phyloP scores from a whole-genome alignment of 2,329 filamentous ascomycete species.

The Cladosporium sp. region DNA sequence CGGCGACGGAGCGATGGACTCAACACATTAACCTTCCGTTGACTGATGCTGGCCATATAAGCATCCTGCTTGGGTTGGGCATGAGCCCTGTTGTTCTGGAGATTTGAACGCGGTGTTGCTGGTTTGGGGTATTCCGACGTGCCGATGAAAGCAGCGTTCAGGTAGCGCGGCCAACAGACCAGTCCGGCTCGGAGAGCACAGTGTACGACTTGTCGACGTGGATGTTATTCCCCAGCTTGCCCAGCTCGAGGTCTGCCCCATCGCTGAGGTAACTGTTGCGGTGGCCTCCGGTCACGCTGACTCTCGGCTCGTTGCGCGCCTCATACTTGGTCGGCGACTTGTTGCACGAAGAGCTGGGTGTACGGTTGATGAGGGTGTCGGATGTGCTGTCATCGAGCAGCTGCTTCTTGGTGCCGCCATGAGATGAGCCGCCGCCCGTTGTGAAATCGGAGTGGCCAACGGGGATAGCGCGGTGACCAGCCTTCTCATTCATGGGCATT shows the following conservation, averaged over 20 bases:
- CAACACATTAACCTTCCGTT: no score
- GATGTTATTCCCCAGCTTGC: slow-evolving; percentile 18
- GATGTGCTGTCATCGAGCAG: slow-evolving; percentile 16
- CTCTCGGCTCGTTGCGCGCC: slow-evolving; percentile 6
- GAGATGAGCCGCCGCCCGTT: slow-evolving; percentile 9
- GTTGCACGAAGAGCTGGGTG: slow-evolving; percentile 12
- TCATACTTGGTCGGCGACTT: slow-evolving; percentile 14
- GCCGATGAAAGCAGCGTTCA: not conserved
- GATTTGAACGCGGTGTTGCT: no score
- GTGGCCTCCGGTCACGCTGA: slow-evolving; percentile 12
- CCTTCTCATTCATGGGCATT: slow-evolving; percentile 15
- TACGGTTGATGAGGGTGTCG: slow-evolving; percentile 19
- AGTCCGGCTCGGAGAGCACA: slow-evolving; percentile 11
- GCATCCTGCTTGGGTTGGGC: no score
- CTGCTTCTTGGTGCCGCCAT: slow-evolving; percentile 17
- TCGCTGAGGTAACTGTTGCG: slow-evolving; percentile 8
- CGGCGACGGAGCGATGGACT: no score
- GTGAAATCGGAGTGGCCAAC: slow-evolving; percentile 13
- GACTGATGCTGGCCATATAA: no score
- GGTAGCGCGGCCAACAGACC: slow-evolving; percentile 2
- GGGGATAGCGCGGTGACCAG: slow-evolving; percentile 19
- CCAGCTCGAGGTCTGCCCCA: slow-evolving; percentile 21
- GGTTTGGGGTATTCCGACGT: no score
- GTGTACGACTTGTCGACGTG: slow-evolving; percentile 20
- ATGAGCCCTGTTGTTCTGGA: no score